Base-by-base conservation (phyloP, 306 rosid genomes). In the Inga leiocalycina region DNA sequence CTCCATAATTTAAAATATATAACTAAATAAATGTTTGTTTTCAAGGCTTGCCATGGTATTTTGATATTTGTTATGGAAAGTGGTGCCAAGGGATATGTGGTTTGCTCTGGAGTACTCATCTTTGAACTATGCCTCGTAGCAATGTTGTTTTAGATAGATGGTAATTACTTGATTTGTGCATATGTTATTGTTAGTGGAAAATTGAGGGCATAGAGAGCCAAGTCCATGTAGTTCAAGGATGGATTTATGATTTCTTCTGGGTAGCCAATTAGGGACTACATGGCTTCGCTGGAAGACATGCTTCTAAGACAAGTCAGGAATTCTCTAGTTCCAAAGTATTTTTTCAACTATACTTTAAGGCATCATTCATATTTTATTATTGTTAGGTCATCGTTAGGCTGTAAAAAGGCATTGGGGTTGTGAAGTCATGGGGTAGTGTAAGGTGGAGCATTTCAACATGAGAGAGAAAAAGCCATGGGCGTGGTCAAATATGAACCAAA, bases 161-260 rank as follows among this genome's bases (percentile, higher is more conserved):
- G 3, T 65, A 76, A 67, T 45, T 12, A 39, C 49, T 61, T 65
- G 24, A 10, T 45, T 10, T 64, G 14, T 72, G 80, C 77, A 32
- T 71, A 91, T 97, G 97, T 93, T 15, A 93, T 93, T 80, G 92
- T 93, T 4, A 95, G 97, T 84, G 98, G 98, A 39, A 93, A 95
- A 78, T 91, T 93, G 79, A 90, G 97, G 78, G 99, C 99, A 49
- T 97, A 91, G 52, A 85, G 97, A 66, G 97, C 99, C n/a, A 92
- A 96, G 62, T 91, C 99, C 34, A 93, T 96, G 97, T 93, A 96
- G 86, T 96, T 96, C 88, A 96, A 93, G 83, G 99, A 93, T 16
- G 97, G 97, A 0, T 93, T 2, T 32, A 32, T 96, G 98, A 96
- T 96, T 71, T 93, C 97, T 59, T 93, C 98, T 7, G 97, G 99